Percentiles rank a stretch among this genome's conserved stretches.
Evolutionary conservation across 2,329 filamentous ascomycete species (phyloP).

Genomic region (Zymoseptoria passerinii): DNA sequence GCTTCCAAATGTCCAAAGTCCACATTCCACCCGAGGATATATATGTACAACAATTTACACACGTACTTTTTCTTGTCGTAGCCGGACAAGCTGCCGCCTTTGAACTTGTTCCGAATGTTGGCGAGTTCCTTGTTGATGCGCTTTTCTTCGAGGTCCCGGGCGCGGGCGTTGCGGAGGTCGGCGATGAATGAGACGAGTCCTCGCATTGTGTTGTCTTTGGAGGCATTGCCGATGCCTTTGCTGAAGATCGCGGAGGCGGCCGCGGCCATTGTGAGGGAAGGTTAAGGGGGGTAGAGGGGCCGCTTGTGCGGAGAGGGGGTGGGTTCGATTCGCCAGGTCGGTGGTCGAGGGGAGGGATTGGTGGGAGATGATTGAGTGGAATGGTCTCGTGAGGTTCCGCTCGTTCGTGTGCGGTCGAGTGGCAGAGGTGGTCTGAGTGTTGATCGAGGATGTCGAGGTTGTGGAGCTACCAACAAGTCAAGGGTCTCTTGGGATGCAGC

Average conservation of each 20-base stretch:
- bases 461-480: no score
- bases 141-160: conserved; percentile 94
- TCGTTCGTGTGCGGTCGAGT: no score
- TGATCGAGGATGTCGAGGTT: no score
- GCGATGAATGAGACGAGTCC: conserved; percentile 98
- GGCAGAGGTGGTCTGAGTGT: no score
- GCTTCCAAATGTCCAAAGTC: conserved; percentile 98
- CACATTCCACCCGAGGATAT: conserved; percentile 97
- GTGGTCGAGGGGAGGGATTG: no score
- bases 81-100: conserved; percentile 73
- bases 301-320: no score
- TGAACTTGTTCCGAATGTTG: conserved; percentile 98
- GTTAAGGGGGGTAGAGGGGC: background rate
- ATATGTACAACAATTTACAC: conserved; percentile 98
- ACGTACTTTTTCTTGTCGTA: conserved; percentile 99
- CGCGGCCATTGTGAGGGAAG: conserved; percentile 22
- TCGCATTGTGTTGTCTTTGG: conserved; percentile 32
- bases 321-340: no score
- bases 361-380: no score
- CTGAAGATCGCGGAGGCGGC: conserved; percentile 31
- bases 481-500: no score
- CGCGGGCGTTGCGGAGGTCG: conserved; percentile 87
- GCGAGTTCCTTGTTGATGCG: conserved; percentile 98
- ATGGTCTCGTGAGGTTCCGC: no score
- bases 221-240: conserved; percentile 25